Conservation (phyloP, 768 basidiomycete genomes). For the Xanthoconium stramineum region DNA sequence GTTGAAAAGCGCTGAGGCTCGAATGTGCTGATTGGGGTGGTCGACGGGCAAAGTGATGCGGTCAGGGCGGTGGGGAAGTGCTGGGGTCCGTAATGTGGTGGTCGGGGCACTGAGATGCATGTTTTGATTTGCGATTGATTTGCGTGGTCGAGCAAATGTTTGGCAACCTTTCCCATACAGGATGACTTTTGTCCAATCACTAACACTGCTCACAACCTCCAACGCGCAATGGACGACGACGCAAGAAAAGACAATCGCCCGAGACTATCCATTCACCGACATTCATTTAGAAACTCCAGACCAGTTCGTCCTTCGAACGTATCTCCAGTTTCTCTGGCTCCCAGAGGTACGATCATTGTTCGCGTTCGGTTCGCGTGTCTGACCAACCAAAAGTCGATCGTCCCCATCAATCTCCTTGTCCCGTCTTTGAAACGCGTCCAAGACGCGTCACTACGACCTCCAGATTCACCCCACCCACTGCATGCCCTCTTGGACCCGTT, state of each 20-base stretch:
- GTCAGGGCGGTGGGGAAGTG: too few relatives aligned
- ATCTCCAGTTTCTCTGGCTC: constrained; percentile 76
- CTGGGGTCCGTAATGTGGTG: too few relatives aligned
- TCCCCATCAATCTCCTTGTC: constrained; percentile 59
- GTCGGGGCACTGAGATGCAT: too few relatives aligned
- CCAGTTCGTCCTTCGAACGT: constrained; percentile 58
- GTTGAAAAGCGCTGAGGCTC: too few relatives aligned
- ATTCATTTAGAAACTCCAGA: constrained; percentile 45
- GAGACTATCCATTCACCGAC: constrained; percentile 54
- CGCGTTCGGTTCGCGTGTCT: constrained; percentile 5
- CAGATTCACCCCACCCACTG: constrained; percentile 46
- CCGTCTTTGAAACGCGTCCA: constrained; percentile 54
- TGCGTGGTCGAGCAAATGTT: background rate
- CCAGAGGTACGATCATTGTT: constrained; percentile 52
- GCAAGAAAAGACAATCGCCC: constrained; percentile 56
- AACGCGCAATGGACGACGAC: constrained; percentile 49
- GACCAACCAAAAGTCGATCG: constrained; percentile 52
- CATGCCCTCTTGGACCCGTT: constrained; percentile 59
- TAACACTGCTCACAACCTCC: constrained; percentile 21
- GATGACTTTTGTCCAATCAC: constrained; percentile 19
- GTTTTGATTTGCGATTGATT: too few relatives aligned
- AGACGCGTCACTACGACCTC: constrained; percentile 27
- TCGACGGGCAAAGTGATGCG: too few relatives aligned
- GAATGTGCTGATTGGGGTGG: too few relatives aligned
- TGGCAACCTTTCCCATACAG: background rate